These are phyloP conservation scores for Sarcocystis neurona DNA, from an alignment of 169 alveolate genomes.

Conservation along the genomic window DNA sequence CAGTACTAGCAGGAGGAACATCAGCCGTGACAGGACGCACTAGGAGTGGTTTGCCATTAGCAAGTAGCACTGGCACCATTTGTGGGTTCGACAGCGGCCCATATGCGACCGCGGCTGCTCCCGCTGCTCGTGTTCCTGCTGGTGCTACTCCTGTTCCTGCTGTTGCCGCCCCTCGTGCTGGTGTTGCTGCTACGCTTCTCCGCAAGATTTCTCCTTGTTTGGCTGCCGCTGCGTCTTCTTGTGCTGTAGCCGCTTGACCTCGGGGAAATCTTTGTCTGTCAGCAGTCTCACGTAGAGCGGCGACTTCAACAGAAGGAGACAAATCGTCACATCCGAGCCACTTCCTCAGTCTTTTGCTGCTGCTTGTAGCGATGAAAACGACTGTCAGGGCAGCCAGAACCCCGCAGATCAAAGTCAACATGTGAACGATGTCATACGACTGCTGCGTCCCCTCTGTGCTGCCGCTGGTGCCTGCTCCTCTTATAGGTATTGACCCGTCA, in stretches of 20 bases:
- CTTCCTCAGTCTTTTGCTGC: constrained; percentile 1
- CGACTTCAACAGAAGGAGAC: no score
- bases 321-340: not conserved
- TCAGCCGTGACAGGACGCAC: not conserved
- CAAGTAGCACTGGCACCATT: not conserved
- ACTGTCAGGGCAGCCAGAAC: not conserved
- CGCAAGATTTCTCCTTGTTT: no score
- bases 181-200: no score
- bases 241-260: no score
- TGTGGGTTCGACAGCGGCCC: not conserved
- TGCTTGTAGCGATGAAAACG: not conserved
- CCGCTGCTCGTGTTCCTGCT: not conserved
- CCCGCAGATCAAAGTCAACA: not conserved
- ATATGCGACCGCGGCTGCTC: not conserved
- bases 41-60: not conserved
- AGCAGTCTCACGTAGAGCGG: no score
- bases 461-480: not conserved
- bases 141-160: not conserved
- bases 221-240: no score
- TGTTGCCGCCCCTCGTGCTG: not conserved
- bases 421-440: not conserved
- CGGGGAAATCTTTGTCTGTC: no score
- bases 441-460: not conserved
- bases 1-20: not conserved
- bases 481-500: not conserved